Conservation (phyloP, 495 filamentous ascomycete species). For the Neurospora sp. region DNA sequence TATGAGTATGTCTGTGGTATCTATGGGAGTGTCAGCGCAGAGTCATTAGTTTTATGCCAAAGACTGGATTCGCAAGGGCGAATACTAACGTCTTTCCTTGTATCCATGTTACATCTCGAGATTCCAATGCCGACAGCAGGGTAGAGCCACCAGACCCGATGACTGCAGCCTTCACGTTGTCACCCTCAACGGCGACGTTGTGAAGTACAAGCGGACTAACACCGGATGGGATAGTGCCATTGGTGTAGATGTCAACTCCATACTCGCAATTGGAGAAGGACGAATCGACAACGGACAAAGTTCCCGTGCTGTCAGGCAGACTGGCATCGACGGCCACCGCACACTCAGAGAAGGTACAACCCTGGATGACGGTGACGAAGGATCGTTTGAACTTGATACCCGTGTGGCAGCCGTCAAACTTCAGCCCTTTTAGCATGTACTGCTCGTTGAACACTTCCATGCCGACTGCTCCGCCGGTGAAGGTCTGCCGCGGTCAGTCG, state of each 20-base stretch:
- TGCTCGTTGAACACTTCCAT: slow-evolving; percentile 41
- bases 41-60: not conserved
- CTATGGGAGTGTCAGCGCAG: not conserved
- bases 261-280: slow-evolving; percentile 33
- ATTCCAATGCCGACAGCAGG: not conserved
- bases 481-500: slow-evolving; percentile 16
- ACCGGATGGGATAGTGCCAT: slow-evolving; percentile 24
- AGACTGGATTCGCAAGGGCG: not conserved
- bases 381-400: not conserved
- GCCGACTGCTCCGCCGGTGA: slow-evolving; percentile 25
- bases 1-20: not conserved
- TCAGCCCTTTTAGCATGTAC: slow-evolving; percentile 28
- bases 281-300: slow-evolving; percentile 42
- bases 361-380: not conserved
- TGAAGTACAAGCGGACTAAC: slow-evolving; percentile 48
- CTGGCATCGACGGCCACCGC: slow-evolving; percentile 45
- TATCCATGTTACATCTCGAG: not conserved
- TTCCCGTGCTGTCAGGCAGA: slow-evolving; percentile 26
- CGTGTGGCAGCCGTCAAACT: not conserved
- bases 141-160: not conserved
- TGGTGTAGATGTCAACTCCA: slow-evolving; percentile 32
- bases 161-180: not conserved
- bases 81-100: not conserved
- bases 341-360: slow-evolving; percentile 36
- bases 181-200: slow-evolving; percentile 23